These are phyloP conservation scores for Petunia hybrid DNA, from an alignment of 305 asterid species.

Conservation along the genomic window DNA sequence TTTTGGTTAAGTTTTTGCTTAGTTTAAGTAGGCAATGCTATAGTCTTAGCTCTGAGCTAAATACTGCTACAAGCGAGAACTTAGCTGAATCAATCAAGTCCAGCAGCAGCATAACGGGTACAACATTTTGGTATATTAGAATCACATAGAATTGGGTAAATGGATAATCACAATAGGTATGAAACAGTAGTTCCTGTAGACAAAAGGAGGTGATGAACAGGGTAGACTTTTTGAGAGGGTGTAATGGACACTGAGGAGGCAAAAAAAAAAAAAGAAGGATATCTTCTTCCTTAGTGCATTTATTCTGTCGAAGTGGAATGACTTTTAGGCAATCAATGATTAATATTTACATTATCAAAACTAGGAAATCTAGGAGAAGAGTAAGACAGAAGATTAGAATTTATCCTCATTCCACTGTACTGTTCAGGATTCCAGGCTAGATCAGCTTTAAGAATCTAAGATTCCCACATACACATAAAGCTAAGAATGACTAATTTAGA, in stretches of 20 bases:
- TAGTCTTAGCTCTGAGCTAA: not conserved
- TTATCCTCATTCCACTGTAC: not conserved
- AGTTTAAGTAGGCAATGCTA: not conserved
- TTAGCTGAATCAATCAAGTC: not conserved
- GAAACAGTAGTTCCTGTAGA: not conserved
- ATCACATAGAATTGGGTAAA: slow-evolving; percentile 15
- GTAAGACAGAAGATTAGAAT: slow-evolving; percentile 14
- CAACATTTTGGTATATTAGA: not conserved
- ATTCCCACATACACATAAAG: not conserved
- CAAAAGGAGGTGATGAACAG: not conserved
- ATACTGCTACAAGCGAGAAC: not conserved
- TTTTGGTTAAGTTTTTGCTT: not conserved
- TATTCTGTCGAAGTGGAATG: slow-evolving; percentile 15
- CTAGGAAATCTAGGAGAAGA: slow-evolving; percentile 12
- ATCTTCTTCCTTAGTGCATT: not conserved
- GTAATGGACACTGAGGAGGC: not conserved
- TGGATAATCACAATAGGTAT: not conserved
- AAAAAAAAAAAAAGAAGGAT: slow-evolving; percentile 10
- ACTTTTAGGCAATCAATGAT: not conserved
- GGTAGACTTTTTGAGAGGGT: not conserved
- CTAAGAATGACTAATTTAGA: not conserved
- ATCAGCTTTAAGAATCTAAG: not conserved
- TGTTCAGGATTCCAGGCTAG: not conserved
- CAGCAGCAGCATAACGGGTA: not conserved
- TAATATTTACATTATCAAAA: not conserved